phyloP scores from a whole-genome alignment of 805 yeast genomes.

The Saccharomycopsis sp. region DNA sequence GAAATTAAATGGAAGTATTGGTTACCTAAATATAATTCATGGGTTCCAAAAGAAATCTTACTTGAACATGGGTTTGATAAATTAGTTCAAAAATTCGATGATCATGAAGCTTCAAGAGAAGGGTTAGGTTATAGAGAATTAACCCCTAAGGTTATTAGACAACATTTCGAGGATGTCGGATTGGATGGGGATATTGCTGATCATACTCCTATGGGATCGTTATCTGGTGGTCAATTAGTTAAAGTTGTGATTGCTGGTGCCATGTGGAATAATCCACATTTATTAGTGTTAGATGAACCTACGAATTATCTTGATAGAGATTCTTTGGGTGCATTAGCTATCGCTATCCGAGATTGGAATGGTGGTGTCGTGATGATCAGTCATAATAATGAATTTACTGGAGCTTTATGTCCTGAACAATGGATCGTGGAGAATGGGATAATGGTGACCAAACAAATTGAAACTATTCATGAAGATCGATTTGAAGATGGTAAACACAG shows the following conservation, averaged over 20 bases:
- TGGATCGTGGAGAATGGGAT: slow-evolving; percentile 95
- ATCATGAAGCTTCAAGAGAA: slow-evolving; percentile 98
- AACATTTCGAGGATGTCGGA: slow-evolving; percentile 96
- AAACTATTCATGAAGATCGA: slow-evolving; percentile 65
- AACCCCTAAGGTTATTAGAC: slow-evolving; percentile 84
- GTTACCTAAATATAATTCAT: slow-evolving; percentile 88
- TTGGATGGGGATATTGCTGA: slow-evolving; percentile 97
- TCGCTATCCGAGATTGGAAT: slow-evolving; percentile 95
- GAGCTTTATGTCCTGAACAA: slow-evolving; percentile 96
- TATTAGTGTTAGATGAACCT: slow-evolving; percentile 95
- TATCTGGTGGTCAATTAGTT: slow-evolving; percentile 97
- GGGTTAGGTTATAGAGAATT: slow-evolving; percentile 94
- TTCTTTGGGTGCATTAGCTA: slow-evolving; percentile 93
- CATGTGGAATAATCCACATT: slow-evolving; percentile 99
- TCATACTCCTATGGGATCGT: slow-evolving; percentile 93
- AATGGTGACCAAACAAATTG: slow-evolving; percentile 76
- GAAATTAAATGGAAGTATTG: slow-evolving; percentile 91
- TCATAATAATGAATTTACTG: slow-evolving; percentile 93
- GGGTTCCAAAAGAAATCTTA: slow-evolving; percentile 82
- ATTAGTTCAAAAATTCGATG: slow-evolving; percentile 93
- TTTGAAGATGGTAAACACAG: slow-evolving; percentile 76
- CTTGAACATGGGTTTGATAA: slow-evolving; percentile 81
- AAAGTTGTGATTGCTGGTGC: slow-evolving; percentile 99
- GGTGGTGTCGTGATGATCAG: slow-evolving; percentile 99
- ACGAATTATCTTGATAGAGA: slow-evolving; percentile 97